Conservation (phyloP, 2,329 filamentous ascomycete genomes). For the Dryadomyces quercus-mongolicae region DNA sequence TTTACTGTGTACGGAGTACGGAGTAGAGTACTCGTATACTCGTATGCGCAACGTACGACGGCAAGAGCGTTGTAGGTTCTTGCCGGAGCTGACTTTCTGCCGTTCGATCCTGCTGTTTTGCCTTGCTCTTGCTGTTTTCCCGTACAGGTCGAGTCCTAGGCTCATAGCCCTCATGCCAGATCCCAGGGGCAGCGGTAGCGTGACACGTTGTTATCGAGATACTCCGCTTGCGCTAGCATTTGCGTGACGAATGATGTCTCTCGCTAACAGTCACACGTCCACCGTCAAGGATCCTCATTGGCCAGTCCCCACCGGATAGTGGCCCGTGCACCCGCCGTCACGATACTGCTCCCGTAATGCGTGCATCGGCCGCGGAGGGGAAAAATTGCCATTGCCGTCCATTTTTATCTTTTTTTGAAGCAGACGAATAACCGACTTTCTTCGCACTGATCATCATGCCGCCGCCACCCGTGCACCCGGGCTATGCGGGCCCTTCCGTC, state of each 20-base stretch:
- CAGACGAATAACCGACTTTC: background rate
- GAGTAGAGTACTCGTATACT: no score
- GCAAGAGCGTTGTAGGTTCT: no score
- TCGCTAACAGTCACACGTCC: background rate
- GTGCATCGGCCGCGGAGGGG: background rate
- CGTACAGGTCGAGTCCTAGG: no score
- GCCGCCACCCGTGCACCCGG: conserved; percentile 19
- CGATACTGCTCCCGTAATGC: no score
- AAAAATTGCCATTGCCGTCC: background rate
- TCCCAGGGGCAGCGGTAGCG: background rate
- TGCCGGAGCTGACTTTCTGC: no score
- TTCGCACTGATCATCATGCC: background rate
- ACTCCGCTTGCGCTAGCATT: background rate
- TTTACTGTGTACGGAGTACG: no score
- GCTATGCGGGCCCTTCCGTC: conserved; percentile 32
- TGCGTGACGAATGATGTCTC: background rate
- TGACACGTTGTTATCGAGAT: background rate
- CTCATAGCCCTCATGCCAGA: no score
- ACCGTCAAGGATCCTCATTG: conserved; percentile 3
- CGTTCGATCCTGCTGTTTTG: no score
- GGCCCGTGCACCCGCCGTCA: conserved; percentile 8
- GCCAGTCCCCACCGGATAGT: background rate
- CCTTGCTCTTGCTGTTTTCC: no score
- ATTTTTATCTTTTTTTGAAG: no score
- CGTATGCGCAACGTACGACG: no score